These are phyloP conservation scores for Sarcodon aspratus DNA, from an alignment of 768 basidiomycete genomes.

Conservation along the genomic window DNA sequence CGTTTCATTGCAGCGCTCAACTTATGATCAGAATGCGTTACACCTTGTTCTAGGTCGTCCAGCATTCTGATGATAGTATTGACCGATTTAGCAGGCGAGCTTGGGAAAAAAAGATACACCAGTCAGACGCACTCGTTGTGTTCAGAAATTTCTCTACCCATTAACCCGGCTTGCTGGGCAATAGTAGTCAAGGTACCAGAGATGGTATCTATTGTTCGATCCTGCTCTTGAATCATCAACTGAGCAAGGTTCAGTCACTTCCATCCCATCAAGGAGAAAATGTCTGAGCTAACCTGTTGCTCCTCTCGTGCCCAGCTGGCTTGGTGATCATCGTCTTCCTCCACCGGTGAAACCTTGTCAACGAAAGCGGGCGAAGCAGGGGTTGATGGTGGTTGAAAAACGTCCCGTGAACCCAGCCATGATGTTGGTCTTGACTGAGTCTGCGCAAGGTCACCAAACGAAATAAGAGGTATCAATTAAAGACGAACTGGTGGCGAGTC, in stretches of 20 bases:
- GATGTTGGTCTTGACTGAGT: slow-evolving; percentile 13
- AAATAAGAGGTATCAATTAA: background rate
- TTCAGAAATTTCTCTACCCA: slow-evolving; percentile 86
- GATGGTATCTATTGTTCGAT: slow-evolving; percentile 80
- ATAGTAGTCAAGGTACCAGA: slow-evolving; percentile 77
- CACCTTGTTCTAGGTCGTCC: slow-evolving; percentile 69
- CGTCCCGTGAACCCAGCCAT: slow-evolving; percentile 6
- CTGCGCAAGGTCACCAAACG: background rate
- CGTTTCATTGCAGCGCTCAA: slow-evolving; percentile 56
- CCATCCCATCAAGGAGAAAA: background rate
- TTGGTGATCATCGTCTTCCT: slow-evolving; percentile 45
- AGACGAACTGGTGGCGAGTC: slow-evolving; percentile 11
- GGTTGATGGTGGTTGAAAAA: background rate
- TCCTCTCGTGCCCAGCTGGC: slow-evolving; percentile 78
- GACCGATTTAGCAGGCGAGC: slow-evolving; percentile 1
- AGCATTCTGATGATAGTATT: slow-evolving; percentile 52
- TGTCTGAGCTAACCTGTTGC: slow-evolving; percentile 48
- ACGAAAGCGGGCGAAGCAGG: background rate
- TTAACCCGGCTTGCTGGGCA: slow-evolving; percentile 84
- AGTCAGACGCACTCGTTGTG: slow-evolving; percentile 80
- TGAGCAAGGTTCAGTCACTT: slow-evolving; percentile 15
- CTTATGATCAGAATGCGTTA: slow-evolving; percentile 60
- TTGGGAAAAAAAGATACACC: slow-evolving; percentile 5
- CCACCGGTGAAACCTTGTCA: slow-evolving; percentile 12
- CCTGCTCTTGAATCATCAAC: slow-evolving; percentile 85